Evolutionary conservation across 352 stramenopile genomes (phyloP).

Genomic region (Phytophthora quininea): DNA sequence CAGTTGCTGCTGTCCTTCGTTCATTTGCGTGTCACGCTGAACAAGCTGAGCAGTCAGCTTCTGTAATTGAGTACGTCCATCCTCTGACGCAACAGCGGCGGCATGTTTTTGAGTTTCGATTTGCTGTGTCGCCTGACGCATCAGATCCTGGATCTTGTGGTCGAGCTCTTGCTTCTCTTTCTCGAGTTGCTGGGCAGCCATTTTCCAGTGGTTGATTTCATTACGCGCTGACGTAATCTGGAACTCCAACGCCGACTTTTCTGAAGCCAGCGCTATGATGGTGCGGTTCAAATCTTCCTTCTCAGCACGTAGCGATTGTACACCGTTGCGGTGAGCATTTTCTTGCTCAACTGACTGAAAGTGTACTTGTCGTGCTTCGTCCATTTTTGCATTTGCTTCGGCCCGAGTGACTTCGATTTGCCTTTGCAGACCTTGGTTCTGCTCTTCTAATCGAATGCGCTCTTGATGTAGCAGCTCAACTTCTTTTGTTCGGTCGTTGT

Average conservation of each 20-base stretch:
- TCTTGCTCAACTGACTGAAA: slow-evolving; percentile 53
- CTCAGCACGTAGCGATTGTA: slow-evolving; percentile 57
- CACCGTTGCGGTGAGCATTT: slow-evolving; percentile 49
- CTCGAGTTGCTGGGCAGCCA: slow-evolving; percentile 45
- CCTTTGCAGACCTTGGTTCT: slow-evolving; percentile 52
- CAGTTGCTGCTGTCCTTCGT: slow-evolving; percentile 48
- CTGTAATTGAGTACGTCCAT: slow-evolving; percentile 49
- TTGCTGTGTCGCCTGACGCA: slow-evolving; percentile 52
- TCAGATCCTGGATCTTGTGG: slow-evolving; percentile 52
- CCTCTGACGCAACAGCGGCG: slow-evolving; percentile 46
- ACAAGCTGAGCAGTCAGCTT: slow-evolving; percentile 42
- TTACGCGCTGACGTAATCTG: slow-evolving; percentile 52
- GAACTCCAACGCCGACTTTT: slow-evolving; percentile 59
- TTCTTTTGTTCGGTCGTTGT: slow-evolving; percentile 61
- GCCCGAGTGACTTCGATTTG: slow-evolving; percentile 50
- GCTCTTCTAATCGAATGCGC: slow-evolving; percentile 62
- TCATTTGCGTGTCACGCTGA: slow-evolving; percentile 56
- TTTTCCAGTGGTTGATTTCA: slow-evolving; percentile 44
- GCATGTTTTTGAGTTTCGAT: slow-evolving; percentile 56
- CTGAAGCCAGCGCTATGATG: slow-evolving; percentile 44
- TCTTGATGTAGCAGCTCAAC: slow-evolving; percentile 63
- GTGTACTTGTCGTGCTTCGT: slow-evolving; percentile 53
- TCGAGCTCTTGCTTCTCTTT: slow-evolving; percentile 59
- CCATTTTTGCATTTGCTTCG: slow-evolving; percentile 50
- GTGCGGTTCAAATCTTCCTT: slow-evolving; percentile 70